Base-by-base conservation (phyloP, 495 filamentous ascomycete genomes). In the Ramalina peruviana region DNA sequence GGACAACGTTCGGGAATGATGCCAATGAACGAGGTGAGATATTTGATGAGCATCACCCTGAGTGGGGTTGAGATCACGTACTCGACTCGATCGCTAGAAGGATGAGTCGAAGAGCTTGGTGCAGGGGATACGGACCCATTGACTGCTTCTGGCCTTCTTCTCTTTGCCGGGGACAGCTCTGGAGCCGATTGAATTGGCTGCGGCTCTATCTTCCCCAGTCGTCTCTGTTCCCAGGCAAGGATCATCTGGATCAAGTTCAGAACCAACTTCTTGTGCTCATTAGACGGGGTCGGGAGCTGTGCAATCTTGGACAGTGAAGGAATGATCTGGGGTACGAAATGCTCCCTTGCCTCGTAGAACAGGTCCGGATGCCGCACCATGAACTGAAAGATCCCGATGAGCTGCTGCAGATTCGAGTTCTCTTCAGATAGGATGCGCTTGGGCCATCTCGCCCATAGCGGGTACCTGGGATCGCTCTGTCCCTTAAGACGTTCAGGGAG, bases 371-470 rank as follows among this genome's bases (percentile, higher is more conserved):
- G 89, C 41, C 85, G 75, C 30, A 96, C 93, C 15, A 99, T 69
- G 63, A 97, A 99, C 56, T 95, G 83, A 65, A 96, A 97, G 55
- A 99, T 97, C 65, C 85, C 88, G 33, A 88, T 95, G 63, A 96
- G 81, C 66, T 97, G 93, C 65, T 94, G 90, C 49, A 89, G 73
- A 56, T 99, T 99, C 54, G 88, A 85, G n/a, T 83, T 88, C 62
- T 99, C 93, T 64, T 99, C 93, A 7, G 86, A 81, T 45, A 99
- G 66, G 44, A 97, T 95, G 23, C 86, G 85, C 30, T 88, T 79
- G 25, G 93, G 88, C 65, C 89, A 87, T 56, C 85, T 82, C 3
- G 89, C 86, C 93, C 92, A 97, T 23, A 88, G 68, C 2, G 81
- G 81, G 54, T 79, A 76, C n/a, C 76, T 70, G 15, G 65, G 62